Evolutionary conservation across 2,329 filamentous ascomycete genomes (phyloP), one percentile per base, ranked within the genome.

Genomic region (Myriosclerotinia scirpicola): DNA sequence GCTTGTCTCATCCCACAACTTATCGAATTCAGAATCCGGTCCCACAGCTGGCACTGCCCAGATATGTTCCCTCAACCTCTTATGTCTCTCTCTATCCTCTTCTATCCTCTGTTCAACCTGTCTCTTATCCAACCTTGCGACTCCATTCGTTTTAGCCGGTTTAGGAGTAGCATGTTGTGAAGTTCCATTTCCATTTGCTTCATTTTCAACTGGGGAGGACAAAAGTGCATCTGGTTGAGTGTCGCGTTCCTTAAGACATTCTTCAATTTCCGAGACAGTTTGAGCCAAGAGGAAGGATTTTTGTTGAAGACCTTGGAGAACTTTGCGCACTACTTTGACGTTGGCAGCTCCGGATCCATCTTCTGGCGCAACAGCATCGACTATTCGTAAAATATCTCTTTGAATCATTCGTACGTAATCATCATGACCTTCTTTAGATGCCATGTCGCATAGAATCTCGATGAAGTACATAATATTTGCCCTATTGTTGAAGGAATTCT

Each of bases 391-490:
- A 52, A 99, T 96, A 76, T 99, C 95, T 56, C 93, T 85, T 79
- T 97, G 91, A 80, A 99, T 91, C 92, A 98, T 97, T 62, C 90
- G 87, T 38, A 97, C 88, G 76, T 97, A 99, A 69, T 92, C 89
- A 64, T 85, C 80, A 73, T 95, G 88, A 92, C 91, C 71, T 88
- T 90, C 69, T 87, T 68, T 67, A 11, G 70, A 64, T 7, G 75
- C 74, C 71, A 75, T 73, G 76, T 98, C 94, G 76, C 96, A 91
- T 72, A 99, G 91, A 73, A 94, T 90, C 76, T 98, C 94, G 75
- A 99, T 90, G 79, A 99, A 99, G 80, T 96, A 99, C 90, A 99
- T 96, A 78, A 99, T 98, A 77, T 99, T 99, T 67, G 95, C 96
- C 68, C 94, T 86, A 62, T 90, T 96, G 79, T 99, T 99, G 90